These are phyloP conservation scores for Licmophora abbreviata DNA, from an alignment of 108 stramenopile species.

Conservation along the genomic window DNA sequence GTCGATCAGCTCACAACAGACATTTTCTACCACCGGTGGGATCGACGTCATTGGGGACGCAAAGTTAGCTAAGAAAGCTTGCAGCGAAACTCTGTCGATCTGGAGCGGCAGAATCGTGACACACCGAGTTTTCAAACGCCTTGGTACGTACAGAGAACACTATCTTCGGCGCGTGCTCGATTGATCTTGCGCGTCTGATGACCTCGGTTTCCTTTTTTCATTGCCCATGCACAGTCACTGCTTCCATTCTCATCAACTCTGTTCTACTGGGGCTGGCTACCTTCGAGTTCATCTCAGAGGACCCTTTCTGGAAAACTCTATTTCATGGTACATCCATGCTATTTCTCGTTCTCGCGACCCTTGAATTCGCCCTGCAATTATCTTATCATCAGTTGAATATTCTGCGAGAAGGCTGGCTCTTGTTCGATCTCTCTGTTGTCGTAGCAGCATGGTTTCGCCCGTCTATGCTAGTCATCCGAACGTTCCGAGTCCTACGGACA, in stretches of 20 bases:
- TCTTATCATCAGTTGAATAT: slow-evolving; percentile 12
- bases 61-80: too few relatives aligned
- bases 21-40: too few relatives aligned
- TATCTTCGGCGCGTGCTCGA: too few relatives aligned
- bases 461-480: slow-evolving; percentile 11
- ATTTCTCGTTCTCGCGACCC: slow-evolving; percentile 6
- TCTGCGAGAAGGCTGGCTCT: slow-evolving; percentile 27
- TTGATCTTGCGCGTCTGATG: slow-evolving; percentile 5
- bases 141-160: too few relatives aligned
- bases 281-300: not conserved
- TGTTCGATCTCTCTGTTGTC: slow-evolving; percentile 38
- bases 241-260: not conserved
- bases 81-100: too few relatives aligned
- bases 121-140: too few relatives aligned
- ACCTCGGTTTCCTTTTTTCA: not conserved
- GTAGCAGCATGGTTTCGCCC: slow-evolving; percentile 17
- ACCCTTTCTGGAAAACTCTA: not conserved
- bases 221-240: not conserved
- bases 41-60: too few relatives aligned
- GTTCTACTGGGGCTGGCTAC: not conserved
- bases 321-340: not conserved
- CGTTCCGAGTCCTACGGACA: slow-evolving; percentile 36
- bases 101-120: too few relatives aligned
- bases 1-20: too few relatives aligned
- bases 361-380: slow-evolving; percentile 30